Base-by-base conservation (phyloP, 306 rosid genomes). In the Gastrolobium bilobum region DNA sequence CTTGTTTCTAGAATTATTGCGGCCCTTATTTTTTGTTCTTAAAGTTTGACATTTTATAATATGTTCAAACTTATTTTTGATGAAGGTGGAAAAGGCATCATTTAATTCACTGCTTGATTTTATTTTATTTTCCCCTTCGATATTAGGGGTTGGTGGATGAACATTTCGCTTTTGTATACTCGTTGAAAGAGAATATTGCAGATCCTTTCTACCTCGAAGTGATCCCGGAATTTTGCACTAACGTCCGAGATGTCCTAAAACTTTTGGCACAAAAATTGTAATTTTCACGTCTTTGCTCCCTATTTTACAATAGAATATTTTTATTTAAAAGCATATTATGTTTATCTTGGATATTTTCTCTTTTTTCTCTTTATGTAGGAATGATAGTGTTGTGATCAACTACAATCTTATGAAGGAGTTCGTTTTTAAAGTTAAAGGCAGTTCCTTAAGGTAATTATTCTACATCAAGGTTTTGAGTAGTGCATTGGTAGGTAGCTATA, bases 91-190 rank as follows among this genome's bases (percentile, higher is more conserved):
- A 31, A 11, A 30, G 3, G 7, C 13, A 33, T 29, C 1, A 2
- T 8, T 30, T 79, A 42, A 5, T n/a, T 34, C 0, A 20, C 1
- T 20, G 26, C 2, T 7, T 46, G 39, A 7, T 13, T 51, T 10
- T 3, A 0, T 51, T 37, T 33, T 13, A 3, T 0, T 7, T 67
- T 39, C 1, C 20, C 11, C 31, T 11, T 26, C 54, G 14, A 14
- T 60, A 7, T 30, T 53, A 83, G 83, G 83, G 80, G 64, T 5
- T 72, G 71, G 74, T 77, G 33, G 33, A 78, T 72, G 79, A 83
- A 3, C 68, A 72, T 7, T 77, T 83, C 73, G 3, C 8, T 26
- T 70, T 38, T 7, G 10, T 77, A 53, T 71, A 64, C 47, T 78
- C 83, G 0, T 5, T 78, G 83, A 78, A 61, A 72, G 56, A 39